These are phyloP conservation scores for Cercospora sp. DNA, from an alignment of 2,329 filamentous ascomycete species.

Conservation along the genomic window DNA sequence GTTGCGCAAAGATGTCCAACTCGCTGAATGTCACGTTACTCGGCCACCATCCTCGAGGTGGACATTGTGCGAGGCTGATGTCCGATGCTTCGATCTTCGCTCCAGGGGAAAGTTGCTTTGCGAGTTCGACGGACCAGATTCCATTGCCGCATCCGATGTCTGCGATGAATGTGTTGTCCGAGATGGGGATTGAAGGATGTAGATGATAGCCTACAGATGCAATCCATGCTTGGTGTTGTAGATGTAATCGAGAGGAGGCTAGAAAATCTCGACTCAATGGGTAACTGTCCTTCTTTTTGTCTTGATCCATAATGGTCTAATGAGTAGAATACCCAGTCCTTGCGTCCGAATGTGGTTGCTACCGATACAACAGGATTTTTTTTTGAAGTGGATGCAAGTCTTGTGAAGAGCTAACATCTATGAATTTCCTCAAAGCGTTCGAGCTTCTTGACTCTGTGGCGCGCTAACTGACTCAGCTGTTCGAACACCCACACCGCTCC, in stretches of 20 bases:
- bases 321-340: neutral
- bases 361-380: no score
- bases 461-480: neutral
- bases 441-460: neutral
- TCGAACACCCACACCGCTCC: neutral
- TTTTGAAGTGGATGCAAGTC: no score
- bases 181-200: conserved; percentile 7
- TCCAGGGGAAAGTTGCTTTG: neutral
- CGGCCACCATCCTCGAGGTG: conserved; percentile 7
- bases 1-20: neutral
- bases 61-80: conserved; percentile 11
- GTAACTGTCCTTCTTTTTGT: neutral
- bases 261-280: neutral
- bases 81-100: neutral
- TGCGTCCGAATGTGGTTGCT: no score
- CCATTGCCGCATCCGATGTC: conserved; percentile 15
- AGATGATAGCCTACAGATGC: neutral
- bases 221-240: conserved; percentile 1
- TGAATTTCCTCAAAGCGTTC: neutral
- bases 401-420: no score
- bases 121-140: conserved; percentile 10
- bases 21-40: neutral
- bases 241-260: neutral
- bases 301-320: neutral
- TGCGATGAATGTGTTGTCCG: neutral